Percentiles rank a stretch among this genome's conserved stretches.
These are phyloP conservation scores for Auriscalpium orientale DNA, from an alignment of 768 basidiomycete species.

Conservation along the genomic window DNA sequence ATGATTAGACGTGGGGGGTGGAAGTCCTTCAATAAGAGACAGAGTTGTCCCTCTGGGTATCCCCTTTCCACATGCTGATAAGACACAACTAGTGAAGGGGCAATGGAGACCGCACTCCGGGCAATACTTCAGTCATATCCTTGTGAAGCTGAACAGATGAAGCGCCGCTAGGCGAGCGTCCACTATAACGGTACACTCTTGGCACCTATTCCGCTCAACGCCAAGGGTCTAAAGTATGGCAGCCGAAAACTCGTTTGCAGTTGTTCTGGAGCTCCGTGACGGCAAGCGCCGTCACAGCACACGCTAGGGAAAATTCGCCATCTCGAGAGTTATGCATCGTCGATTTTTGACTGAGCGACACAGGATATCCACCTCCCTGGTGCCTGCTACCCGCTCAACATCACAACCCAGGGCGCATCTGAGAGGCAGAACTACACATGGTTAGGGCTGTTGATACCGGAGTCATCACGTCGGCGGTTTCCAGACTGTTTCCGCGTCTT, in stretches of 20 bases:
- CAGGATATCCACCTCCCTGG: slow-evolving; percentile 64
- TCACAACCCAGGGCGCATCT: slow-evolving; percentile 58
- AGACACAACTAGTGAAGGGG: slow-evolving; percentile 45
- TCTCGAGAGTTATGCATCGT: slow-evolving; percentile 8
- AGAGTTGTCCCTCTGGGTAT: slow-evolving; percentile 34
- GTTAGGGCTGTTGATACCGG: slow-evolving; percentile 79
- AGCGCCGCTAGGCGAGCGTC: slow-evolving; percentile 54
- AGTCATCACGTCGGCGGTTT: slow-evolving; percentile 53
- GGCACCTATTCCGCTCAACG: neutral
- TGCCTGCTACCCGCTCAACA: slow-evolving; percentile 64
- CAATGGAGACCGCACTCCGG: slow-evolving; percentile 53
- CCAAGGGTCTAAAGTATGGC: neutral
- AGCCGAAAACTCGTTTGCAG: slow-evolving; percentile 75
- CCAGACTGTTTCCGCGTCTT: neutral
- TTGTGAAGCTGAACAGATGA: slow-evolving; percentile 79
- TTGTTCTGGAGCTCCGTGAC: slow-evolving; percentile 76
- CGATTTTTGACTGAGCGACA: neutral
- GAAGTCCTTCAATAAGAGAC: slow-evolving; percentile 62
- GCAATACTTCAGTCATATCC: slow-evolving; percentile 73
- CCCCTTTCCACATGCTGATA: neutral
- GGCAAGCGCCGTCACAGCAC: slow-evolving; percentile 44
- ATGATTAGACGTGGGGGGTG: slow-evolving; percentile 73
- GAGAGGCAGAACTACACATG: slow-evolving; percentile 63
- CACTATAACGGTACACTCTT: slow-evolving; percentile 41
- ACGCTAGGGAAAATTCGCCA: slow-evolving; percentile 25